Evolutionary conservation across 805 yeast species (phyloP), one percentile per base, ranked within the genome.

Genomic region (Lachancea sp.): DNA sequence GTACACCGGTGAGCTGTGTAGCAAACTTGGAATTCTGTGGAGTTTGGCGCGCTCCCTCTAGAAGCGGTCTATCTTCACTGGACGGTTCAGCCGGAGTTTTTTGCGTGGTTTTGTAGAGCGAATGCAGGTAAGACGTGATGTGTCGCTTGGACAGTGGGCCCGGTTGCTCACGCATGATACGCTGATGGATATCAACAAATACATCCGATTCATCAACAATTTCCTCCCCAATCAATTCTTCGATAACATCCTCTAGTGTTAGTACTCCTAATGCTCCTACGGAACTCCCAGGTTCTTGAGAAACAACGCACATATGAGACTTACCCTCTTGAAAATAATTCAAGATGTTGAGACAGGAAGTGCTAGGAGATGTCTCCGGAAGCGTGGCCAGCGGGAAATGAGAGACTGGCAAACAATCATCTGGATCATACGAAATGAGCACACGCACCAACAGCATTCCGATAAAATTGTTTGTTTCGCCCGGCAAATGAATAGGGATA

Each of bases 291-390:
- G 97, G 97, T 33, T 71, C 70, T 42, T 79, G 80, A 48, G 90
- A 79, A 7, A 90, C 96, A 26, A 89, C 80, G 54, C 92, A 90
- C 98, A 90, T 90, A 64, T 90, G 98, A 1, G 95, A 82, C 63
- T 88, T 89, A 46, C 98, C 98, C 61, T 90, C 97, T 63, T 90
- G 98, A 72, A 92, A 90, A 65, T 90, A 90, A 63, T 90, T 90
- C 56, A 90, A 72, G 50, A 90, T 89, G 63, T 92, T 90, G 57
- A 90, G 70, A 62, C 97, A 90, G 5, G 96, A 87, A 3, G 97
- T 89, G 38, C 83, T 88, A 17, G 86, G 82, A 2, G 83, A 78
- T 0, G 98, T 90, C 65, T 90, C 97, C 0, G 98, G 98, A 34
- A 90, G 71, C 0, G 97, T 92, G 2, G 97, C 97, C 53, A 90